A percentile compares a stretch with the other conserved stretches of the same genome.
Conservation (phyloP, 2,329 filamentous ascomycete species). For the Botrytis byssoidea region DNA sequence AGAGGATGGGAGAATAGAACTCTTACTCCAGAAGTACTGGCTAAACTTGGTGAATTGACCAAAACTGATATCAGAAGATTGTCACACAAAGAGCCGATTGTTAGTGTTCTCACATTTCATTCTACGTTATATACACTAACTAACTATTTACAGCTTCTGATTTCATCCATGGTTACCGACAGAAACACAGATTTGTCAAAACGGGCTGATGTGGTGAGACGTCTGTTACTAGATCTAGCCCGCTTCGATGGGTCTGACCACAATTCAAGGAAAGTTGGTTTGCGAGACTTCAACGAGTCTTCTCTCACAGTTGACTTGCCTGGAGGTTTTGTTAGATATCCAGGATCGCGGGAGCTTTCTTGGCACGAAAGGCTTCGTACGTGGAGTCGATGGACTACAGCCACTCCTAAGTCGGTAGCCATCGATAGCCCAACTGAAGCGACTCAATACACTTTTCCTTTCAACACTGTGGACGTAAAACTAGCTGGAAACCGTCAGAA, state of each 20-base stretch:
- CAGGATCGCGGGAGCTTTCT: conserved; percentile 26
- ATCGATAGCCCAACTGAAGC: background rate
- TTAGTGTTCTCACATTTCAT: conserved; percentile 23
- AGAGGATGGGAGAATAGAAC: conserved; percentile 21
- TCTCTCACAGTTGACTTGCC: background rate
- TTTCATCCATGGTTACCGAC: conserved; percentile 25
- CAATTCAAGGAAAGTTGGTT: conserved; percentile 23
- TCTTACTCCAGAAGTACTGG: conserved; percentile 25
- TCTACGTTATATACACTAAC: conserved; percentile 14
- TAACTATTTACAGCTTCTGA: conserved; percentile 22
- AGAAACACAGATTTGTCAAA: conserved; percentile 22
- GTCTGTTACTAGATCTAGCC: conserved; percentile 31
- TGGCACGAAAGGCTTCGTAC: conserved; percentile 36
- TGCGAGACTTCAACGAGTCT: conserved; percentile 20
- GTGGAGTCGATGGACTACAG: conserved; percentile 36
- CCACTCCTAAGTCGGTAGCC: conserved; percentile 23
- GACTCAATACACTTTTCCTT: background rate
- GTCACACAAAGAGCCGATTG: conserved; percentile 6
- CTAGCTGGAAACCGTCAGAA: background rate
- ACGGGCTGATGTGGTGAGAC: conserved; percentile 29
- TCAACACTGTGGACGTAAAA: background rate
- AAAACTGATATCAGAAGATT: conserved; percentile 30
- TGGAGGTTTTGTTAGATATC: conserved; percentile 29
- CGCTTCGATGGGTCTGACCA: conserved; percentile 24
- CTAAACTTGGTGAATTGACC: conserved; percentile 33